phyloP scores from a whole-genome alignment of 306 rosid genomes.

The Styphnolobium japonicum region DNA sequence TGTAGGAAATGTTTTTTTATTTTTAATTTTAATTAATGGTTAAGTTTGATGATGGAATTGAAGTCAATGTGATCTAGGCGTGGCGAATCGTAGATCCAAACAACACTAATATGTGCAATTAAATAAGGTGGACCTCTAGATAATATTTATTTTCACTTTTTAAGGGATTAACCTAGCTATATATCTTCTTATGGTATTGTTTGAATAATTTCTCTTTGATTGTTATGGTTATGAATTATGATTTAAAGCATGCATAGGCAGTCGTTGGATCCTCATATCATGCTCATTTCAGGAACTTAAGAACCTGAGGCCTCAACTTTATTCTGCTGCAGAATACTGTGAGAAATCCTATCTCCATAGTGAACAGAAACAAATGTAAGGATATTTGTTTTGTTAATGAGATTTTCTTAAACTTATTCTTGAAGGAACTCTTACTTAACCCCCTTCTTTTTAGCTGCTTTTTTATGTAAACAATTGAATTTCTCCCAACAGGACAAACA shows the following conservation, averaged over 20 bases:
- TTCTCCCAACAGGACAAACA: not conserved
- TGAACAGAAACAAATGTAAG: slow-evolving; percentile 95
- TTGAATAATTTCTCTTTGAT: not conserved
- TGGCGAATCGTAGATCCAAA: not conserved
- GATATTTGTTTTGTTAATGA: not conserved
- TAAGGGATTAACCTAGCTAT: not conserved
- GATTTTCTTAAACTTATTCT: not conserved
- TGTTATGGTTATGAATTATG: slow-evolving; percentile 11
- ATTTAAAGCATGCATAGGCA: not conserved
- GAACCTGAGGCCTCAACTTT: slow-evolving; percentile 96
- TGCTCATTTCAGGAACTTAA: slow-evolving; percentile 79
- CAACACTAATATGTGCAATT: not conserved
- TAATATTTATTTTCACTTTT: not conserved
- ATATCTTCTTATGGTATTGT: not conserved
- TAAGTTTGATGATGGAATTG: not conserved
- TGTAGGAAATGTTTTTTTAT: too few species aligned
- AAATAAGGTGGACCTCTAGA: not conserved
- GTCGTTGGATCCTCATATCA: slow-evolving; percentile 16
- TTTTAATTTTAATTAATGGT: too few species aligned
- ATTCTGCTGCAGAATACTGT: slow-evolving; percentile 96
- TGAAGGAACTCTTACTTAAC: not conserved
- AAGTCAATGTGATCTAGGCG: not conserved
- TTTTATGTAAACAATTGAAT: not conserved
- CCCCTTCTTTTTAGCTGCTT: not conserved
- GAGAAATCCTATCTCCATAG: slow-evolving; percentile 86